phyloP scores from a whole-genome alignment of 306 rosid species.

The Quercus suber region DNA sequence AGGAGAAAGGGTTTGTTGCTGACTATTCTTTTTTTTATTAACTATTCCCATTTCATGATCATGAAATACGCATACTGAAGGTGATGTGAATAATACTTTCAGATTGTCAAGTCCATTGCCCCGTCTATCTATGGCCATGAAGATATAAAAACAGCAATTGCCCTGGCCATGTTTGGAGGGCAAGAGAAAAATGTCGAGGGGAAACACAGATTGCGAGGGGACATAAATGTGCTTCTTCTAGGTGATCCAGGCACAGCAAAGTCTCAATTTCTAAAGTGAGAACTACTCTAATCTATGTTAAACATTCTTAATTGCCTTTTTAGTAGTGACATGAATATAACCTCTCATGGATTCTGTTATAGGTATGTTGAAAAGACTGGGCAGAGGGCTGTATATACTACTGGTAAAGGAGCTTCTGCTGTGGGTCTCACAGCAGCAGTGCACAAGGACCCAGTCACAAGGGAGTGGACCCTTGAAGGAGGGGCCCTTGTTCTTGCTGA shows the following conservation, averaged over 20 bases:
- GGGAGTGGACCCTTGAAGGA: conserved; percentile 99
- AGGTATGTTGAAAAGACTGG: conserved; percentile 98
- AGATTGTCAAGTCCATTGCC: conserved; percentile 91
- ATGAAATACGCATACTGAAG: conserved; percentile 9
- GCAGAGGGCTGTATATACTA: conserved; percentile 96
- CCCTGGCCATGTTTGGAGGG: conserved; percentile 99
- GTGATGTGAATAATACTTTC: conserved; percentile 24
- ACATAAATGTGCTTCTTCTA: conserved; percentile 88
- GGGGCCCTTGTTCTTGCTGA: conserved; percentile 99
- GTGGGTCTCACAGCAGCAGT: conserved; percentile 99
- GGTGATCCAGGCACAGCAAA: conserved; percentile 99
- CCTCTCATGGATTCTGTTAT: neutral
- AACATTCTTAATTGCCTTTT: neutral
- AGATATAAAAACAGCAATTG: conserved; percentile 91
- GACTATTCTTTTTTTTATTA: neutral
- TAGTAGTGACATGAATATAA: conserved; percentile 1
- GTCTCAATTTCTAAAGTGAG: conserved; percentile 97
- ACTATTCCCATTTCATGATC: neutral
- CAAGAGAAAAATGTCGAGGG: conserved; percentile 93
- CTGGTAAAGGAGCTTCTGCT: conserved; percentile 99
- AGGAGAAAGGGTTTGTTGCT: conserved; percentile 84
- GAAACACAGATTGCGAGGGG: conserved; percentile 86
- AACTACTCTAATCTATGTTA: conserved; percentile 11
- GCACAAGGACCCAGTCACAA: conserved; percentile 96
- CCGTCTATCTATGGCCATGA: conserved; percentile 97